Evolutionary conservation across 176 grass and related monocot genomes (phyloP).

Genomic region (Hsuehochloa calcarea): DNA sequence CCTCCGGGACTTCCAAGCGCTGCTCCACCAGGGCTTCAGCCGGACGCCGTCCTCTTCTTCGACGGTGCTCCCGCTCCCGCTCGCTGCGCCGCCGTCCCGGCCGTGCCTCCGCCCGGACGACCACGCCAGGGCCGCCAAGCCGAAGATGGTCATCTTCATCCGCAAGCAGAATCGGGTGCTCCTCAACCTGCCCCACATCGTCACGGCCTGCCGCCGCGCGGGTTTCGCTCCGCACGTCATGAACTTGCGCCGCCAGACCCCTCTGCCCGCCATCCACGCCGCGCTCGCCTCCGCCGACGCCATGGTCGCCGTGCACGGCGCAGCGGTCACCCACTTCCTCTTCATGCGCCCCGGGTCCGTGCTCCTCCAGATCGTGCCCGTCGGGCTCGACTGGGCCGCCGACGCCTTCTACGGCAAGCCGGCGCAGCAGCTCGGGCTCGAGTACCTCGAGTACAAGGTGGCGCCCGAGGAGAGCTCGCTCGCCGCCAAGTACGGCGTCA

Average conservation of each 20-base stretch:
- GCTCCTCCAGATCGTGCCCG: conserved; percentile 86
- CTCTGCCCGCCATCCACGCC: conserved; percentile 49
- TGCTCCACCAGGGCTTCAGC: conserved; percentile 67
- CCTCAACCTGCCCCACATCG: conserved; percentile 67
- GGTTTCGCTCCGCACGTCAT: conserved; percentile 87
- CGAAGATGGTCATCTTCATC: conserved; percentile 82
- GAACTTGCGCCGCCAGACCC: conserved; percentile 62
- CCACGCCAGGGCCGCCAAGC: conserved; percentile 36
- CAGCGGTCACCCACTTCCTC: conserved; percentile 87
- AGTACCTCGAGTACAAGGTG: conserved; percentile 83
- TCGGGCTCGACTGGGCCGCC: conserved; percentile 87
- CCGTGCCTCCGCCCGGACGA: conserved; percentile 32
- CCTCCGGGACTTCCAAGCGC: conserved; percentile 74
- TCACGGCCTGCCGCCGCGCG: conserved; percentile 60
- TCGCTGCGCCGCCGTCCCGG: conserved; percentile 28
- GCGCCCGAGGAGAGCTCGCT: conserved; percentile 84
- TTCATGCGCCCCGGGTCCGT: conserved; percentile 76
- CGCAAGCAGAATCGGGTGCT: conserved; percentile 75
- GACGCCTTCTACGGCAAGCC: conserved; percentile 91
- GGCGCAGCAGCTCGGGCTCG: conserved; percentile 66
- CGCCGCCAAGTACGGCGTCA: conserved; percentile 56
- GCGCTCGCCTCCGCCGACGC: conserved; percentile 65
- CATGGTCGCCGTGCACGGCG: conserved; percentile 92
- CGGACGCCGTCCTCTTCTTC: not conserved
- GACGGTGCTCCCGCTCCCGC: conserved; percentile 6